phyloP scores from a whole-genome alignment of 2,329 filamentous ascomycete species.

The Apiospora marii region DNA sequence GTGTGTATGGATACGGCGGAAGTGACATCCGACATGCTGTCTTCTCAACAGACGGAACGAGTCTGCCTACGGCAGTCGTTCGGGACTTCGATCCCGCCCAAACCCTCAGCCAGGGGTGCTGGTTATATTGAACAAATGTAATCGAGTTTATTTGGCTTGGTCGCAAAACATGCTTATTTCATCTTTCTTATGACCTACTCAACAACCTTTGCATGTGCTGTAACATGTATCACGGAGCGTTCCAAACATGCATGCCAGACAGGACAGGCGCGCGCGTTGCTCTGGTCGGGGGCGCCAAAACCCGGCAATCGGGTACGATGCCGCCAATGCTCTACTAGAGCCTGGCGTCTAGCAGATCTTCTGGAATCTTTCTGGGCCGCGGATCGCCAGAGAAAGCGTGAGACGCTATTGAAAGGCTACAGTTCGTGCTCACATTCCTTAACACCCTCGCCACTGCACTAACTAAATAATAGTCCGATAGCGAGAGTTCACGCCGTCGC shows the following conservation, averaged over 20 bases:
- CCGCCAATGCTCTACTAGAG: constrained; percentile 59
- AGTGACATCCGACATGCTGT: neutral
- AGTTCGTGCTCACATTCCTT: no score
- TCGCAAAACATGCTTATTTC: neutral
- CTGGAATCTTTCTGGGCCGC: constrained; percentile 63
- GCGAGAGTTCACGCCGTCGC: no score
- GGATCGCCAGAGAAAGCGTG: constrained; percentile 60
- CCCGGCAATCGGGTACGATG: constrained; percentile 67
- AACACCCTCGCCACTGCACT: no score
- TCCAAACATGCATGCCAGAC: neutral
- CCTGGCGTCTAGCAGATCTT: constrained; percentile 48
- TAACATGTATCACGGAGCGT: neutral
- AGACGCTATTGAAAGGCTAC: constrained; percentile 51
- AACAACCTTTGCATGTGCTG: neutral
- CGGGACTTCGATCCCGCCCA: neutral
- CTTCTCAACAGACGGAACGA: neutral
- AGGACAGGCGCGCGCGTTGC: no score
- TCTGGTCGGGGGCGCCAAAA: constrained; percentile 48
- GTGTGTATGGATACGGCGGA: neutral
- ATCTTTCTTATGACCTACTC: neutral
- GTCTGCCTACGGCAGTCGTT: neutral
- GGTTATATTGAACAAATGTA: neutral
- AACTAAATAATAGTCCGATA: no score
- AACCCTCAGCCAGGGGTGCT: no score
- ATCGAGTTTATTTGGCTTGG: no score